These are phyloP conservation scores for Cochlearia excelsa DNA, from an alignment of 345 rosid genomes.

Conservation along the genomic window DNA sequence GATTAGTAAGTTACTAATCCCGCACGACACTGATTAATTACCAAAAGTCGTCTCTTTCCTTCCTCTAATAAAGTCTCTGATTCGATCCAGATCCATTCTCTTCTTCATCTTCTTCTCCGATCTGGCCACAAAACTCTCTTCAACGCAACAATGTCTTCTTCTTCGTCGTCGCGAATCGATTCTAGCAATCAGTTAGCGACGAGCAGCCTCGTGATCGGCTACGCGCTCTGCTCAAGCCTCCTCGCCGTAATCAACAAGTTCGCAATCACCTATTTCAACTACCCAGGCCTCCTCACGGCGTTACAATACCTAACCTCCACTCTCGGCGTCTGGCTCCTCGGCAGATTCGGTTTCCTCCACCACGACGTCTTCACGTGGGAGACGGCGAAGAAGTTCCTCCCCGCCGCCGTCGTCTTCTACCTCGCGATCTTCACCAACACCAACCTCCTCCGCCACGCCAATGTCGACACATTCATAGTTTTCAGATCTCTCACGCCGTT, in stretches of 20 bases:
- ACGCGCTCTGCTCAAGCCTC: constrained; percentile 95
- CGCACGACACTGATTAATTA: constrained; percentile 27
- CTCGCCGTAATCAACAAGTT: constrained; percentile 94
- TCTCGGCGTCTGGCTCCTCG: constrained; percentile 78
- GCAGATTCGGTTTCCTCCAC: constrained; percentile 71
- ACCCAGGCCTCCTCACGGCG: constrained; percentile 87
- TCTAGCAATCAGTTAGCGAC: constrained; percentile 55
- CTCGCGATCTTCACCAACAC: constrained; percentile 96
- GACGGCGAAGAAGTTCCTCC: constrained; percentile 91
- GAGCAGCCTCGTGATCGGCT: constrained; percentile 77
- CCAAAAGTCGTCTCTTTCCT: constrained; percentile 29
- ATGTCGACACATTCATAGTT: constrained; percentile 92
- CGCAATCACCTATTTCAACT: constrained; percentile 86
- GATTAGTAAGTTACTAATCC: constrained; percentile 1
- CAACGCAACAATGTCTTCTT: constrained; percentile 23
- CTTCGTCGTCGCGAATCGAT: constrained; percentile 39
- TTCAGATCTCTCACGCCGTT: constrained; percentile 93
- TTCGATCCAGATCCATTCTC: constrained; percentile 35
- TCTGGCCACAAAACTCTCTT: constrained; percentile 7
- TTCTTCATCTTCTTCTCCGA: constrained; percentile 25
- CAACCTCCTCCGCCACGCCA: constrained; percentile 91
- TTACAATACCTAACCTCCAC: constrained; percentile 80
- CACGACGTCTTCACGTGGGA: constrained; percentile 76
- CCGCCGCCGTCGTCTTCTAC: constrained; percentile 89
- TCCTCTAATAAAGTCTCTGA: constrained; percentile 18